Conservation (phyloP, 139 green algal species). For the Chlamydomonas schloesseri region DNA sequence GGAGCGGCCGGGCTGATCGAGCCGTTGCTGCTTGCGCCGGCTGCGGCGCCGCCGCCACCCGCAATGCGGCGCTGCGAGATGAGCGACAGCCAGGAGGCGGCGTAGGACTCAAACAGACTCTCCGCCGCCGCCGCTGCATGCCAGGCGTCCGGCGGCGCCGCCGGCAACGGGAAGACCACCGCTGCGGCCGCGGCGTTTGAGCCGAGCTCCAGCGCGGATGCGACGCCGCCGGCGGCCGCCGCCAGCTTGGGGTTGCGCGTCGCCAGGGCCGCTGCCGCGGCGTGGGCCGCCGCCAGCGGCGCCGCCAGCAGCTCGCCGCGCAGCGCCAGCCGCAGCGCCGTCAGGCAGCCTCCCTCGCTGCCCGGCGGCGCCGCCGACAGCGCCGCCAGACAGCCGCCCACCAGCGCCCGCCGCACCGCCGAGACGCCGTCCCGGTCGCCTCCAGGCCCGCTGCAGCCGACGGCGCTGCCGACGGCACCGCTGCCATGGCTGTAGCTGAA, state of each 20-base stretch:
- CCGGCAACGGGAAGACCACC: slow-evolving; percentile 30
- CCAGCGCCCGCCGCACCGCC: neutral
- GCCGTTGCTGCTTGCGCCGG: neutral
- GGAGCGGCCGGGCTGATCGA: neutral
- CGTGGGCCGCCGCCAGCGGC: slow-evolving; percentile 19
- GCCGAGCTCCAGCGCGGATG: neutral
- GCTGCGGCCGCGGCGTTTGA: neutral
- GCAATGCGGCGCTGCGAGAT: slow-evolving; percentile 10
- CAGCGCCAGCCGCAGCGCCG: slow-evolving; percentile 42
- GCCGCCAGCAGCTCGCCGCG: slow-evolving; percentile 14
- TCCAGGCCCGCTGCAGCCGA: neutral
- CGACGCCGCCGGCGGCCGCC: slow-evolving; percentile 5
- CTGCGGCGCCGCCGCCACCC: neutral
- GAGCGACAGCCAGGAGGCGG: slow-evolving; percentile 54
- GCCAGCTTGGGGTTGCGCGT: neutral
- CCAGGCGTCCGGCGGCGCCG: neutral
- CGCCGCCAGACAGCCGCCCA: slow-evolving; percentile 43
- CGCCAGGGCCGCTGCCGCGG: slow-evolving; percentile 9
- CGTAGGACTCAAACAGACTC: slow-evolving; percentile 47
- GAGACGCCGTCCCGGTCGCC: neutral
- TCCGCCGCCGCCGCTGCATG: neutral
- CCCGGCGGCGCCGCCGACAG: slow-evolving; percentile 44
- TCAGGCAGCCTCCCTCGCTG: slow-evolving; percentile 43
- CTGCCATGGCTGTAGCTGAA: neutral
- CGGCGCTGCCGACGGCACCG: neutral